Evolutionary conservation across 129 eudicot genomes (phyloP), one percentile per base, ranked within the genome.

Genomic region (Mikania micrantha): DNA sequence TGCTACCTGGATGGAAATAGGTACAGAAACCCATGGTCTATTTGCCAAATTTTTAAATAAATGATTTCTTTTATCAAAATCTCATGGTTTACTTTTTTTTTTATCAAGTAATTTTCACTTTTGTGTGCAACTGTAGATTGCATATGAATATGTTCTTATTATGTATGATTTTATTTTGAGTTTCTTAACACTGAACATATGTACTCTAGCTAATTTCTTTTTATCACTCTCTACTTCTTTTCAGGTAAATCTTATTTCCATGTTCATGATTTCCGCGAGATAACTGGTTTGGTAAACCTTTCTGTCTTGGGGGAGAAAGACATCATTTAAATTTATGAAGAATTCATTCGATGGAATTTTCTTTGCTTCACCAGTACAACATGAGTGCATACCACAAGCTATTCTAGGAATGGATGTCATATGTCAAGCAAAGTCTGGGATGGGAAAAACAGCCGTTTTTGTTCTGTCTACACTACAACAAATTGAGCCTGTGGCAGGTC

Each of bases 341-440:
- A 88, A 82, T 81, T 84, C 79, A 69, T 79, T 75, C 64, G 80
- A 79, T 52, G 78, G 77, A 79, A 78, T 82, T 84, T 77, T 84
- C 40, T 90, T 84, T 90, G 84, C 85, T 85, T 88, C 88, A 67
- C 68, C 85, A 82, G 96, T 88, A 69, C 96, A 88, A 85, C 96
- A 88, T 65, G 88, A 85, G 71, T 88, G 96, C 71, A 88, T 88
- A 48, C 96, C 96, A 49, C 92, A 88, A 79, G 96, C 92, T 52
- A 88, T 85, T 13, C 63, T 88, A 74, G 96, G 96, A 48, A 88
- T 88, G 96, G 92, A 88, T 79, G 96, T 88, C 72, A 83, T 88
- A 56, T 89, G 96, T 70, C 96, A 89, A 89, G 96, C 96, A 12
- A 89, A 89, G 40, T 88, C 96, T 60, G 96, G 96, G 36, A 88